Conservation (phyloP, 306 rosid species). For the Trifolium dubium region DNA sequence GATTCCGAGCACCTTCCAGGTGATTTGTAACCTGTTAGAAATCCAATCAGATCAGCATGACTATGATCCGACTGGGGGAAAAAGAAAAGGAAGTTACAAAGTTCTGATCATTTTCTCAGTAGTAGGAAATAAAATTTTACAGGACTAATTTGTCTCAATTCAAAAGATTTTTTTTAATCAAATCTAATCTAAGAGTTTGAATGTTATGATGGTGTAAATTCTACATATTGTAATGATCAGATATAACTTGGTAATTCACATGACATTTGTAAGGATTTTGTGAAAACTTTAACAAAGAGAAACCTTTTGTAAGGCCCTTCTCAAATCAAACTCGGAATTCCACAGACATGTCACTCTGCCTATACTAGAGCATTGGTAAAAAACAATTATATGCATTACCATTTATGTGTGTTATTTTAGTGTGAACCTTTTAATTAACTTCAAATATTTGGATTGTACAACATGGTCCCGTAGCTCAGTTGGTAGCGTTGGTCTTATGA, state of each 20-base stretch:
- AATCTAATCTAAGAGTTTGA: constrained; percentile 10
- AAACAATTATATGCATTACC: constrained; percentile 5
- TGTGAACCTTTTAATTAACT: not conserved
- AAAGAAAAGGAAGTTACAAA: constrained; percentile 18
- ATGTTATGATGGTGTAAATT: constrained; percentile 23
- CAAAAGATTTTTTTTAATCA: not conserved
- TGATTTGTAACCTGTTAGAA: constrained; percentile 69
- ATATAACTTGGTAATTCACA: constrained; percentile 8
- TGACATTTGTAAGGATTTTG: constrained; percentile 12
- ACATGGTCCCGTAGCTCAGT: not conserved
- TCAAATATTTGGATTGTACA: constrained; percentile 5
- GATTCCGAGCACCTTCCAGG: constrained; percentile 88
- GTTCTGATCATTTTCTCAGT: constrained; percentile 24
- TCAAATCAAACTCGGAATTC: constrained; percentile 34
- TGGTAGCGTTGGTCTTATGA: too few species aligned
- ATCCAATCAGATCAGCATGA: constrained; percentile 44
- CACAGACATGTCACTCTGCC: constrained; percentile 22
- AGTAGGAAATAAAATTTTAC: constrained; percentile 23
- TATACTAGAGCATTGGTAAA: constrained; percentile 11
- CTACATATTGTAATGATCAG: constrained; percentile 25
- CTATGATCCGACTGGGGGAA: constrained; percentile 27
- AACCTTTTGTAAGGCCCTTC: not conserved
- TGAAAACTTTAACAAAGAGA: constrained; percentile 4
- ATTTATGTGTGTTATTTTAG: constrained; percentile 29
- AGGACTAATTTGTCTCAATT: constrained; percentile 3